A percentile compares a stretch with the other conserved stretches of the same genome.
phyloP scores from a whole-genome alignment of 2,329 filamentous ascomycete species.

The Chrysosporium queenslandicum region DNA sequence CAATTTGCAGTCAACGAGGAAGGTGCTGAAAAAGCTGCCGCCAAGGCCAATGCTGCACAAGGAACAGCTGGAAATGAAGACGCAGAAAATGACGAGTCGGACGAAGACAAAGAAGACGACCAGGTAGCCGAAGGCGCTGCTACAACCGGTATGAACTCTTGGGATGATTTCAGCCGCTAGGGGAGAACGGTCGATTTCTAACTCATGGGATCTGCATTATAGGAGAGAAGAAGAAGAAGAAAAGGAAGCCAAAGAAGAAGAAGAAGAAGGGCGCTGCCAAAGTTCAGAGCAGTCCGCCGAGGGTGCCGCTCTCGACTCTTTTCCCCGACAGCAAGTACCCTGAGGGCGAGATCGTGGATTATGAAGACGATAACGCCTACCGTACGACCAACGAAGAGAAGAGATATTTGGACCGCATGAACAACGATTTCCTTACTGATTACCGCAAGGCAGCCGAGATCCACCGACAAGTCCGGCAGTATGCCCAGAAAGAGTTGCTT shows the following conservation, averaged over 20 bases:
- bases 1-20: conserved; percentile 32
- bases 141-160: conserved; percentile 27
- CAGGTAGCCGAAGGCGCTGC: conserved; percentile 31
- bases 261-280: conserved; percentile 55
- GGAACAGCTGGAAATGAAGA: conserved; percentile 35
- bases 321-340: conserved; percentile 66
- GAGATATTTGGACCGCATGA: conserved; percentile 68
- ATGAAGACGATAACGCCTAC: conserved; percentile 64
- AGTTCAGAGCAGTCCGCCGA: conserved; percentile 65
- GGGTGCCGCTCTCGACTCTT: conserved; percentile 61
- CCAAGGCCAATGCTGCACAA: conserved; percentile 25
- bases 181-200: background rate
- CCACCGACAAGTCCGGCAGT: conserved; percentile 78
- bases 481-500: conserved; percentile 62
- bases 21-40: conserved; percentile 22
- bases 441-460: conserved; percentile 79
- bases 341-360: conserved; percentile 67
- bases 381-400: conserved; percentile 79
- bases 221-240: conserved; percentile 63
- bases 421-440: conserved; percentile 67
- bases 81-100: conserved; percentile 45
- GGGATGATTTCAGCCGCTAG: conserved; percentile 1
- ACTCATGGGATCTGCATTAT: background rate
- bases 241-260: conserved; percentile 69
- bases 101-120: conserved; percentile 45